Evolutionary conservation across 768 basidiomycete genomes (phyloP), one percentile per base, ranked within the genome.

Genomic region (Russula dissimulans): DNA sequence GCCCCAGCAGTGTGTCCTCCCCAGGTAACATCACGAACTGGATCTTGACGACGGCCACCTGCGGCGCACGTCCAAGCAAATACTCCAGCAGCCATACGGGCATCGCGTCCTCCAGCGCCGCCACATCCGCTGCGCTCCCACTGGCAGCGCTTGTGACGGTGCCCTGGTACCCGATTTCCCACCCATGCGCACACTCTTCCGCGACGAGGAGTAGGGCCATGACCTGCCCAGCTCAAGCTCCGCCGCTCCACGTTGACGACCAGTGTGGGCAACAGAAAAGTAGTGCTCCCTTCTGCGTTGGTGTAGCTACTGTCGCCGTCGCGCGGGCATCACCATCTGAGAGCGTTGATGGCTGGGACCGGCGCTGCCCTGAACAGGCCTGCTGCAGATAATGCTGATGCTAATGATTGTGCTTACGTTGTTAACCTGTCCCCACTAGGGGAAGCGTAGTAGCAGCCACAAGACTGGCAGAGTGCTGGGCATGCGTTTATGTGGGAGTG

Each of bases 21-120:
- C 77, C 77, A 1, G 95, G 93, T 62, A 95, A 75, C 39, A 99
- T 72, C 18, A 95, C 82, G 70, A 98, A 98, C 66, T 92, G 91
- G 47, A 97, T 70, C 75, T 98, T 99, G 54, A 80, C 75, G 12
- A 77, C 76, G 17, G 83, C 80, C 0, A 77, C 67, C 31, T 78
- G 65, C 14, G 80, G 73, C 56, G 78, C 73, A 68, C 81, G 84
- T 65, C 89, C 87, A 15, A 83, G 72, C 42, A 97, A 73, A 67
- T 87, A 95, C 70, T 97, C 91, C 53, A 92, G 74, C 51, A 97
- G 74, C 95, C 95, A 98, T 65, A 84, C 68, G 3, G 95, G 95
- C 77, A 92, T 83, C 42, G 75, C 78, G 67, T 84, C 81, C 72
- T 97, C 94, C 38, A 97, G 75, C 12, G 70, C 62, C 44, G 74